These are phyloP conservation scores for Aspergillus olivimuriae DNA, from an alignment of 495 filamentous ascomycete genomes.

Conservation along the genomic window DNA sequence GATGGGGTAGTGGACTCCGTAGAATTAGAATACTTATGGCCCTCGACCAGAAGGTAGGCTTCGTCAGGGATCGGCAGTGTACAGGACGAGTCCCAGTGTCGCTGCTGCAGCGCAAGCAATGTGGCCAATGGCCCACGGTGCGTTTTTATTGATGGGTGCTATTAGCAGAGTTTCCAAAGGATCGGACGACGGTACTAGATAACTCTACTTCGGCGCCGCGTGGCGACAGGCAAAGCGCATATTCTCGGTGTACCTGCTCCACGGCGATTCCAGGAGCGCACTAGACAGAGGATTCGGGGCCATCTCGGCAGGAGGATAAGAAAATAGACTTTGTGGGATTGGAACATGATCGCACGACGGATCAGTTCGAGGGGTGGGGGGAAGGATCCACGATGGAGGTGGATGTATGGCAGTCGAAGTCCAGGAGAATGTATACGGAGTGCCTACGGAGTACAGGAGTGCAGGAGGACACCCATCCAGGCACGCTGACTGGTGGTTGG, in stretches of 20 bases:
- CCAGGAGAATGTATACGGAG: too few species aligned
- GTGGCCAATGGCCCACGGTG: conserved; percentile 1
- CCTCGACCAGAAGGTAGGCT: too few species aligned
- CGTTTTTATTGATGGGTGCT: conserved; percentile 6
- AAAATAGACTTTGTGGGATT: background rate
- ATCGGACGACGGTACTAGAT: conserved; percentile 6
- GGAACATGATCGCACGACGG: too few species aligned
- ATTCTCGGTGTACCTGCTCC: background rate
- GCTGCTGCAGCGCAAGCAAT: conserved; percentile 2
- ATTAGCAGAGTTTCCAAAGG: conserved; percentile 6
- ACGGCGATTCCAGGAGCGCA: background rate
- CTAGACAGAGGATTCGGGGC: background rate
- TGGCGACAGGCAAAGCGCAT: background rate
- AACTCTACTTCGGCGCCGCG: conserved; percentile 1
- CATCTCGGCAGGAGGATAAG: background rate
- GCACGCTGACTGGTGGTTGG: too few species aligned
- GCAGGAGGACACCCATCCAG: too few species aligned
- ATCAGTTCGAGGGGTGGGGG: too few species aligned
- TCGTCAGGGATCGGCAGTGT: background rate
- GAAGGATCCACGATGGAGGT: too few species aligned
- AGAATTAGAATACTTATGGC: too few species aligned
- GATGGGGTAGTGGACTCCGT: too few species aligned
- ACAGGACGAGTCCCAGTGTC: conserved; percentile 1
- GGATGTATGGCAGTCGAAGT: too few species aligned
- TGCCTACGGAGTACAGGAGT: too few species aligned